A percentile compares a stretch with the other conserved stretches of the same genome.
Conservation (phyloP, 2,329 filamentous ascomycete genomes). For the Microascus cirrosus region DNA sequence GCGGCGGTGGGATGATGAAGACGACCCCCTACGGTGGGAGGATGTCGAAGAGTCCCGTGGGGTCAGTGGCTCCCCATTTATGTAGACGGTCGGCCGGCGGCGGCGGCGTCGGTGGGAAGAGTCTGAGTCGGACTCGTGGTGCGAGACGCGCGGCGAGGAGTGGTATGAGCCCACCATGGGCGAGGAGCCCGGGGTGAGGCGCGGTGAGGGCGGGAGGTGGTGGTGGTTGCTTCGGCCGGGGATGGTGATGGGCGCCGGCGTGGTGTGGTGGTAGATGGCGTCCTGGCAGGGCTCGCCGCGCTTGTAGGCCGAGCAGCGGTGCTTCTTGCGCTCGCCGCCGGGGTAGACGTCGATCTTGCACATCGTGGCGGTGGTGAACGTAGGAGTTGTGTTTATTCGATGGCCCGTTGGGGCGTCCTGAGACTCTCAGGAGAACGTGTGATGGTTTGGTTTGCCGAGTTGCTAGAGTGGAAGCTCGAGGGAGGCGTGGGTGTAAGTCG, state of each 20-base stretch:
- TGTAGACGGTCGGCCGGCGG: not conserved
- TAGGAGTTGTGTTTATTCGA: not conserved
- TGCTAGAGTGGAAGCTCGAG: not conserved
- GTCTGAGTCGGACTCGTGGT: constrained; percentile 2
- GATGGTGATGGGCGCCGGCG: constrained; percentile 21
- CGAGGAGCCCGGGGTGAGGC: not conserved
- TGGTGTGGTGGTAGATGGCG: constrained; percentile 20
- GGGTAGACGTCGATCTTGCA: constrained; percentile 37
- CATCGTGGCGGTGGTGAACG: constrained; percentile 26
- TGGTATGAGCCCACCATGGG: not conserved
- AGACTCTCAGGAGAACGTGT: not conserved
- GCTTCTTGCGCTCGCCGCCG: constrained; percentile 24
- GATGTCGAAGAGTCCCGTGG: not conserved
- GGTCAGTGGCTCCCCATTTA: not conserved
- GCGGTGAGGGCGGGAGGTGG: constrained; percentile 20
- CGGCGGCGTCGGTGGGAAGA: not conserved
- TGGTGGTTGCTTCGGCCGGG: constrained; percentile 25
- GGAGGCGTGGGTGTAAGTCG: not conserved
- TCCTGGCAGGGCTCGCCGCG: constrained; percentile 29
- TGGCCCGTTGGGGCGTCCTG: no score
- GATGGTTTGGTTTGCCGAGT: not conserved
- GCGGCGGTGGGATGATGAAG: not conserved
- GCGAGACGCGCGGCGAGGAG: not conserved
- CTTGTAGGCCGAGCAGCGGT: constrained; percentile 25
- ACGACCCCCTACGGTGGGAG: not conserved